phyloP scores from a whole-genome alignment of 2,329 filamentous ascomycete species.

The Talaromyces pinophilus region DNA sequence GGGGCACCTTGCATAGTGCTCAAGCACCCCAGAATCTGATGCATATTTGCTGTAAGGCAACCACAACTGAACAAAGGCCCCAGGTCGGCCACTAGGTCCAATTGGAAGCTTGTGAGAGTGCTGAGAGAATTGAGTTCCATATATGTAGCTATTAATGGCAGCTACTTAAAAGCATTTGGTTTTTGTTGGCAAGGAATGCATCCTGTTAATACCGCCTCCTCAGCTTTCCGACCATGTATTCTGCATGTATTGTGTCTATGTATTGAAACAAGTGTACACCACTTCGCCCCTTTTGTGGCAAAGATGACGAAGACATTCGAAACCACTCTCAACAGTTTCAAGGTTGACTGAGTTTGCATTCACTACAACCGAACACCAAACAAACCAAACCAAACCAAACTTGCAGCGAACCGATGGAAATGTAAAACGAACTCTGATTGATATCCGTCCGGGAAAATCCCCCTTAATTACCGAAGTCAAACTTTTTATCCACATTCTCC shows the following conservation, averaged over 20 bases:
- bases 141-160: not conserved
- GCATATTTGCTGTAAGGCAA: conserved; percentile 8
- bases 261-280: not conserved
- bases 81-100: not conserved
- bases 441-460: not conserved
- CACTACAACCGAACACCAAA: not conserved
- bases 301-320: not conserved
- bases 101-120: not conserved
- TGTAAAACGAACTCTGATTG: conserved; percentile 1
- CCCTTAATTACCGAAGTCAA: not conserved
- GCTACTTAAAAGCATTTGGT: not conserved
- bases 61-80: not conserved
- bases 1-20: not conserved
- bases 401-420: not conserved
- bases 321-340: not conserved
- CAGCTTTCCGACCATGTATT: not conserved
- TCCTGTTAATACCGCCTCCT: not conserved
- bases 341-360: not conserved
- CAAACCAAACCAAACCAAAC: not conserved
- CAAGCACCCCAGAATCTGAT: conserved; percentile 1
- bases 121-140: not conserved
- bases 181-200: not conserved
- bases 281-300: not conserved
- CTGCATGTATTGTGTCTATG: not conserved
- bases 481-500: conserved; percentile 1